These are phyloP conservation scores for Chionographis japonica DNA, from an alignment of 106 monocot genomes.

Conservation along the genomic window DNA sequence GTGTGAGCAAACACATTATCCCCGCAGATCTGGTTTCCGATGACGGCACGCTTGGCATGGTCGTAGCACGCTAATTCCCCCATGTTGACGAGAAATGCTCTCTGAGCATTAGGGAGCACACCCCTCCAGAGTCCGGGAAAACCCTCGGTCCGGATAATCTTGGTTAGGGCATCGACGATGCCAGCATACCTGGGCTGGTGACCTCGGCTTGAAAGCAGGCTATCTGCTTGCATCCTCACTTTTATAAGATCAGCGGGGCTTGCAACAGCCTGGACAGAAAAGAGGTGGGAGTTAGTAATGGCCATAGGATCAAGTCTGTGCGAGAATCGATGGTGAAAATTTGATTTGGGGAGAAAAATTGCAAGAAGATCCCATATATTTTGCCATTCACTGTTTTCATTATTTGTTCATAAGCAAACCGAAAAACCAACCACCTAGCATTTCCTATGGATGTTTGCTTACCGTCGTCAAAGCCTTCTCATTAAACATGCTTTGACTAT, in stretches of 20 bases:
- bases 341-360: too few relatives aligned
- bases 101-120: conserved; percentile 69
- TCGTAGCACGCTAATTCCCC: conserved; percentile 94
- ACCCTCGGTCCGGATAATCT: conserved; percentile 58
- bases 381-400: too few relatives aligned
- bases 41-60: conserved; percentile 68
- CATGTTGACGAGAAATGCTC: conserved; percentile 95
- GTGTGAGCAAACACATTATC: conserved; percentile 75
- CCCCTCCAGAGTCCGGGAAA: conserved; percentile 77
- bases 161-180: conserved; percentile 53
- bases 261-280: conserved; percentile 48
- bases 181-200: conserved; percentile 51
- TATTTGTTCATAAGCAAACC: too few relatives aligned
- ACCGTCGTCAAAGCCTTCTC: too few relatives aligned
- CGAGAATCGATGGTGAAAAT: not conserved
- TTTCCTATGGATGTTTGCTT: too few relatives aligned
- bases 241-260: conserved; percentile 91
- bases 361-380: too few relatives aligned
- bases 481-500: too few relatives aligned
- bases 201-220: conserved; percentile 32
- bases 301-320: too few relatives aligned
- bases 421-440: too few relatives aligned
- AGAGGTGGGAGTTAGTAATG: not conserved
- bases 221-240: conserved; percentile 92
- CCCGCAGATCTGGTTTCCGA: conserved; percentile 37